A percentile compares a stretch with the other conserved stretches of the same genome.
These are phyloP conservation scores for Fusarium newnesense DNA, from an alignment of 2,329 filamentous ascomycete genomes.

Conservation along the genomic window DNA sequence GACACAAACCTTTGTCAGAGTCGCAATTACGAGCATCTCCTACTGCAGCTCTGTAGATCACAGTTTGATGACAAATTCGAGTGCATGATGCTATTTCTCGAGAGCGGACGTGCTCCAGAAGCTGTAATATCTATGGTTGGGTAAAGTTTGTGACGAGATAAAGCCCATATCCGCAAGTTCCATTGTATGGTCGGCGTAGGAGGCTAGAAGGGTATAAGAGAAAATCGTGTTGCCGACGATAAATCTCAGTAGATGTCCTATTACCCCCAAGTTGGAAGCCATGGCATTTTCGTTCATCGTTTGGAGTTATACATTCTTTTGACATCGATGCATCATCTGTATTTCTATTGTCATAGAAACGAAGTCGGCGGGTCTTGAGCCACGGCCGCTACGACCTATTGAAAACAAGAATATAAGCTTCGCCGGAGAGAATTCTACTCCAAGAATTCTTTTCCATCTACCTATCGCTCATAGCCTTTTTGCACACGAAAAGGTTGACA, in stretches of 20 bases:
- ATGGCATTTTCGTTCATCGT: too few relatives aligned
- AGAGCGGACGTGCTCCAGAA: neutral
- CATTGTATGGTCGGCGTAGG: rapidly evolving
- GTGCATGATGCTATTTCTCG: rapidly evolving
- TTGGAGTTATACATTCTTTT: neutral
- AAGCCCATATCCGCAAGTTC: neutral
- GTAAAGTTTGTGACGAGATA: rapidly evolving
- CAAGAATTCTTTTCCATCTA: neutral
- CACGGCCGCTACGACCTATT: neutral
- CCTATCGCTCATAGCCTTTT: neutral
- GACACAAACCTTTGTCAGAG: neutral
- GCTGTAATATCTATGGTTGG: neutral
- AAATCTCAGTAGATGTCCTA: neutral
- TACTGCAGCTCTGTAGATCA: neutral
- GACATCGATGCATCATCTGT: neutral
- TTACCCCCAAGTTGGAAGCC: too few relatives aligned
- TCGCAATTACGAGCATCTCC: neutral
- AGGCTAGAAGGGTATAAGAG: neutral
- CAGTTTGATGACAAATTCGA: neutral
- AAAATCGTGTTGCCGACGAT: too few relatives aligned
- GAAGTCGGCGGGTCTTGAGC: rapidly evolving
- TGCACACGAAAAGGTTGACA: neutral
- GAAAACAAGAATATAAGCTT: neutral
- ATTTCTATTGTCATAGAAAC: neutral
- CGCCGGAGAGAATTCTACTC: neutral